Base-by-base conservation (phyloP, 441 rosid species). In the Capsella rubella region DNA sequence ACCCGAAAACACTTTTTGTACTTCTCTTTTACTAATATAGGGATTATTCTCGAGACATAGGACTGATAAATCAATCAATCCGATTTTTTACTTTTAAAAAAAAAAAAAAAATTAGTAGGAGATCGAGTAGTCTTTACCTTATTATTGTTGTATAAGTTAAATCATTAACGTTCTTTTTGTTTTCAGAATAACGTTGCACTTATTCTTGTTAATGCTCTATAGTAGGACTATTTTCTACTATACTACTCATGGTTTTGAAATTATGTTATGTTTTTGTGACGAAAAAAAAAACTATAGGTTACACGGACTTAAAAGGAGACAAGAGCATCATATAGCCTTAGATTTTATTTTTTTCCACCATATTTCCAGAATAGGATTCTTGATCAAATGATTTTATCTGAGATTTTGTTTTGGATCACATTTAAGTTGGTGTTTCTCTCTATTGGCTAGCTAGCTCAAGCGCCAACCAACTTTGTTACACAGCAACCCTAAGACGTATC, bases 251-350 rank as follows among this genome's bases (percentile, higher is more conserved):
- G 59, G 60, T 66, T 49, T 67, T 15, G 32, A 61, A 53, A 53
- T 52, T 10, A 21, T 67, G 67, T 42, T 32, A 75, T 51, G 6
- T 8, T 74, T 60, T 55, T 16, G 8, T 4, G 50, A 8, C 50
- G 10, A 55, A 31, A 37, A 8, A 14, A 59, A n/a, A 55, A 46
- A 29, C 29, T 58, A 51, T 64, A 71, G 68, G 80, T 77, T 77
- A 71, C 80, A 77, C 69, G 73, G 72, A 64, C 71, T 47, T 51
- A 57, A 55, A 21, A 71, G 73, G 77, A 71, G 80, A 65, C 73
- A 77, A 64, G 72, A 71, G 58, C 25, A 77, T 59, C 77, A 50
- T 71, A 77, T 71, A 77, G 72, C 58, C 18, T 43, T 40, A 58
- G 68, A 77, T 65, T 65, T 61, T 62, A 68, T 43, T 52, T 67